phyloP scores from a whole-genome alignment of 2,329 filamentous ascomycete species.

The Xylariales sp. region DNA sequence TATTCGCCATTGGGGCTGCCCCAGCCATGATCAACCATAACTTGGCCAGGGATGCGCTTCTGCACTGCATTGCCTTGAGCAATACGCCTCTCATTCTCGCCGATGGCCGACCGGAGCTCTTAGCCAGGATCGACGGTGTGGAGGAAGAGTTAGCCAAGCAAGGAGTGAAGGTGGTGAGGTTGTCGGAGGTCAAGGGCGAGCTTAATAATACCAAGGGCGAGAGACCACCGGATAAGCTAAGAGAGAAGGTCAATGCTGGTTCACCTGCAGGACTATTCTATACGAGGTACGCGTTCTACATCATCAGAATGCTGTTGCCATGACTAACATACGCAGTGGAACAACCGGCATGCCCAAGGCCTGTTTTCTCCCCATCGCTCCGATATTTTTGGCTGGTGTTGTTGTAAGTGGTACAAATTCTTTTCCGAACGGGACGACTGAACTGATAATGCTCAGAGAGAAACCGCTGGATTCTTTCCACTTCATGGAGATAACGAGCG shows the following conservation, averaged over 20 bases:
- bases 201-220: conserved; percentile 39
- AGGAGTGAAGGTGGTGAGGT: conserved; percentile 50
- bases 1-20: conserved; percentile 62
- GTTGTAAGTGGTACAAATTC: no score
- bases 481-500: conserved; percentile 41
- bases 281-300: conserved; percentile 37
- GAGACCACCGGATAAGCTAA: conserved; percentile 50
- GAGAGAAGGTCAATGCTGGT: conserved; percentile 42
- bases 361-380: conserved; percentile 52
- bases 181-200: conserved; percentile 44
- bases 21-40: conserved; percentile 72
- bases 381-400: conserved; percentile 23
- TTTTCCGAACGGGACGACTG: no score
- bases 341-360: conserved; percentile 75
- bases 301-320: neutral
- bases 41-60: conserved; percentile 55
- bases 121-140: conserved; percentile 54
- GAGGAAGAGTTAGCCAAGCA: conserved; percentile 41
- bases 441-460: conserved; percentile 9
- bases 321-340: conserved; percentile 40
- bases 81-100: conserved; percentile 53
- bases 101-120: conserved; percentile 50
- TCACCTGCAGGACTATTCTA: conserved; percentile 65
- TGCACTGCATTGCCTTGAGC: conserved; percentile 61
- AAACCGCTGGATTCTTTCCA: conserved; percentile 22